phyloP scores from a whole-genome alignment of 2,329 filamentous ascomycete species.

The Fusarium acutatum region DNA sequence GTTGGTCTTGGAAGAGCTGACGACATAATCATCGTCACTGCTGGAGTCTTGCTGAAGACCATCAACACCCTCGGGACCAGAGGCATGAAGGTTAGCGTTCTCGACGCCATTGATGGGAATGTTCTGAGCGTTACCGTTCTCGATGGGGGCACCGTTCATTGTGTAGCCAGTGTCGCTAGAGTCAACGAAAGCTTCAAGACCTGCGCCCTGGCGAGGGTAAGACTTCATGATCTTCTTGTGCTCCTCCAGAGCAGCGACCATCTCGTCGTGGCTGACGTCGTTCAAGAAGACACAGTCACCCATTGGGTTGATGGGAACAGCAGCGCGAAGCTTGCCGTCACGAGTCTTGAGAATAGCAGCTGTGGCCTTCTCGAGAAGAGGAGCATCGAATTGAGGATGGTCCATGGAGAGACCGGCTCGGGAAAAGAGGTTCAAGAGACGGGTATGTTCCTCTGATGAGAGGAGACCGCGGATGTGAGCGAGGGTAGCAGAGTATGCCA shows the following conservation, averaged over 20 bases:
- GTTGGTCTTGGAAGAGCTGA: constrained; percentile 8
- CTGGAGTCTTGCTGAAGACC: constrained; percentile 23
- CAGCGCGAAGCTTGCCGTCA: constrained; percentile 72
- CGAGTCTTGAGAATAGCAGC: constrained; percentile 76
- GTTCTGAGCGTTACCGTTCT: constrained; percentile 11
- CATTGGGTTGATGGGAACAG: constrained; percentile 70
- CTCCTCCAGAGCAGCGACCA: constrained; percentile 65
- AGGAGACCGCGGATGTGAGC: constrained; percentile 70
- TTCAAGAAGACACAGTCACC: constrained; percentile 75
- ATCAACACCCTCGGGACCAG: constrained; percentile 30
- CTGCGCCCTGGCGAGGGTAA: constrained; percentile 70
- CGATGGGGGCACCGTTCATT: constrained; percentile 43
- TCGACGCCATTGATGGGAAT: constrained; percentile 9
- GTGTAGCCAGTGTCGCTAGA: constrained; percentile 71
- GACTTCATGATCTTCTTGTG: constrained; percentile 72
- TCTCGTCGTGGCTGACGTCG: constrained; percentile 69
- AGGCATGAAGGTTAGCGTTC: constrained; percentile 27
- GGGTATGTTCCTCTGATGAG: constrained; percentile 65
- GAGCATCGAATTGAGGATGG: constrained; percentile 72
- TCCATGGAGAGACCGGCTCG: constrained; percentile 77
- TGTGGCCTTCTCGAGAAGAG: constrained; percentile 71
- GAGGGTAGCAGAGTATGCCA: constrained; percentile 77
- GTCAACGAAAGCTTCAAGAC: constrained; percentile 75
- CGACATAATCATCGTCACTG: constrained; percentile 16
- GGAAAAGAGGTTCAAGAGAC: constrained; percentile 73